These are phyloP conservation scores for Pichia sp. DNA, from an alignment of 1,139 yeast genomes.

Conservation along the genomic window DNA sequence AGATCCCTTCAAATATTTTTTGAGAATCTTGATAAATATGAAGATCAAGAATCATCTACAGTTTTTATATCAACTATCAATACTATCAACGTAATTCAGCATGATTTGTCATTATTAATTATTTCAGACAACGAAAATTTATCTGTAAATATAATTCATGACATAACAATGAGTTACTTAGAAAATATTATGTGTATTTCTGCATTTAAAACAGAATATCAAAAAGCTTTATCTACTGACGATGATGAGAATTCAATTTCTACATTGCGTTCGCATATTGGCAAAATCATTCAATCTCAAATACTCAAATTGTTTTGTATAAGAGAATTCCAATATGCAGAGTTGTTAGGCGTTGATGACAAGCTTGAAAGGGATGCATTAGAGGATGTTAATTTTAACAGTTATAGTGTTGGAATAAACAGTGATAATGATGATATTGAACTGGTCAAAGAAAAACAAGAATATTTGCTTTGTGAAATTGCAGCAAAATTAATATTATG, in stretches of 20 bases:
- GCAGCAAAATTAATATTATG: constrained; percentile 46
- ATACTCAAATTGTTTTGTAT: constrained; percentile 26
- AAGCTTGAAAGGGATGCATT: constrained; percentile 48
- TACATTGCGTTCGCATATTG: constrained; percentile 1
- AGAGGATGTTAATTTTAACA: constrained; percentile 52
- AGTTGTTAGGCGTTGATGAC: constrained; percentile 31
- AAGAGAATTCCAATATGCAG: constrained; percentile 32
- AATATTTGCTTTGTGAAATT: constrained; percentile 36
- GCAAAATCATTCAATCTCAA: constrained; percentile 10
- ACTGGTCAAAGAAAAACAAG: constrained; percentile 33
- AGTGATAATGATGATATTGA: constrained; percentile 2
- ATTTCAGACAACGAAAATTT: constrained; percentile 2
- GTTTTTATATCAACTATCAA: not conserved
- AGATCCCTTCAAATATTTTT: not conserved
- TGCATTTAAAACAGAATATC: constrained; percentile 14
- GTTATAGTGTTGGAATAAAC: constrained; percentile 14
- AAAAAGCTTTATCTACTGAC: not conserved
- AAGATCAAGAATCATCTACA: not conserved
- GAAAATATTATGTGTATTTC: constrained; percentile 10
- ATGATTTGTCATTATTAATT: constrained; percentile 1
- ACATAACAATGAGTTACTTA: constrained; percentile 6
- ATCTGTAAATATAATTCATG: constrained; percentile 3
- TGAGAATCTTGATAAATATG: not conserved
- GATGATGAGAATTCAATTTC: not conserved
- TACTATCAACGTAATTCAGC: constrained; percentile 9